Percentiles rank a stretch among this genome's conserved stretches.
phyloP scores from a whole-genome alignment of 1,284 basidiomycete species.

The Neonothopanus nambi region DNA sequence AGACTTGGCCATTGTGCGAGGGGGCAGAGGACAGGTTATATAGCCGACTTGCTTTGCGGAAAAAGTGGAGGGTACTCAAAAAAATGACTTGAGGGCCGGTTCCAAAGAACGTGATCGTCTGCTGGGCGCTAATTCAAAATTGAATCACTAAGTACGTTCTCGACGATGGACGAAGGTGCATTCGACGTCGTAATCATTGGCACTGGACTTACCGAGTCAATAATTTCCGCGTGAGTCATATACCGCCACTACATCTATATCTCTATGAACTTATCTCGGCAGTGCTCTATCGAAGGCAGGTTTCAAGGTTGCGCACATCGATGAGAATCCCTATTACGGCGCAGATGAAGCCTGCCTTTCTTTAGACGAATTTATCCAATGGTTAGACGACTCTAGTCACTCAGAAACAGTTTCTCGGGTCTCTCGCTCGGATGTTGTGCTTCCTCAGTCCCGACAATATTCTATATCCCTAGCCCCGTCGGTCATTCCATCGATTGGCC shows the following conservation, averaged over 20 bases:
- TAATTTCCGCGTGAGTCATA: conserved; percentile 77
- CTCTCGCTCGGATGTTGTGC: conserved; percentile 38
- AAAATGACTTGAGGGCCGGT: neutral
- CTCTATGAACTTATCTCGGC: conserved; percentile 25
- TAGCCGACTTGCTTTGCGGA: neutral
- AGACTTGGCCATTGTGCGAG: conserved; percentile 9
- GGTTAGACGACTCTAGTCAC: conserved; percentile 42
- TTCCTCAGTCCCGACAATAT: conserved; percentile 73
- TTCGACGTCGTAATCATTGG: conserved; percentile 88
- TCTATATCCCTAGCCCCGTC: conserved; percentile 84
- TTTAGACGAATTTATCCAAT: conserved; percentile 76
- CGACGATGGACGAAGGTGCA: conserved; percentile 11
- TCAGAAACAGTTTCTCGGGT: conserved; percentile 38
- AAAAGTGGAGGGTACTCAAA: neutral
- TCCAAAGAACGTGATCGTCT: neutral
- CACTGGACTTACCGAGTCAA: conserved; percentile 87
- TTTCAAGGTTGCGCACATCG: conserved; percentile 85
- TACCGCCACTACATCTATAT: conserved; percentile 8
- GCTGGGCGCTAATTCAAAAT: neutral
- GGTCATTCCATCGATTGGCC: conserved; percentile 79
- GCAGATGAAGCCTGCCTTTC: conserved; percentile 80
- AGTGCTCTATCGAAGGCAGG: conserved; percentile 89
- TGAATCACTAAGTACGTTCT: no score
- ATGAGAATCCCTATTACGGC: conserved; percentile 86
- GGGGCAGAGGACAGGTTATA: no score